Percentiles rank a stretch among this genome's conserved stretches.
These are phyloP conservation scores for Camellia granthamiana DNA, from an alignment of 148 eudicot species.

Conservation along the genomic window DNA sequence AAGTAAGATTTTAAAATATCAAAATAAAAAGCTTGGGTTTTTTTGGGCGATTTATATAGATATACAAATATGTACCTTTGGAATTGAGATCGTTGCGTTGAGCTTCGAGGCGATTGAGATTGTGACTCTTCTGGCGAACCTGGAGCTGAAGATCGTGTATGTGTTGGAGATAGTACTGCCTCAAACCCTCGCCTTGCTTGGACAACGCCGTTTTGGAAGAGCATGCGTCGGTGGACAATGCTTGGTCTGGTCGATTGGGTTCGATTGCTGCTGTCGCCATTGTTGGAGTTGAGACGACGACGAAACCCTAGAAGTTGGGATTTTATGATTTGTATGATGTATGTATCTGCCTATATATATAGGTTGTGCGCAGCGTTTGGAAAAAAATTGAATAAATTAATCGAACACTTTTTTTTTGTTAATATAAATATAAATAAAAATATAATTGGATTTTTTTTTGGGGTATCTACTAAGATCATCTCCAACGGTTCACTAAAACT, in stretches of 20 bases:
- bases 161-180: constrained; percentile 20
- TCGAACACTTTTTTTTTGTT: too few species aligned
- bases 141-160: constrained; percentile 25
- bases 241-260: constrained; percentile 7
- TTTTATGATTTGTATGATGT: not conserved
- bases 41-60: too few species aligned
- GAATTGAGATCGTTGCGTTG: constrained; percentile 25
- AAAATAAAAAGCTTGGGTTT: not conserved
- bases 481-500: too few species aligned
- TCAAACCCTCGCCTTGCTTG: constrained; percentile 23
- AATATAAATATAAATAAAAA: too few species aligned
- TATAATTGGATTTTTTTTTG: too few species aligned
- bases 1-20: not conserved
- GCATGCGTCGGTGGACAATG: constrained; percentile 7
- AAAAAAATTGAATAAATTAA: too few species aligned
- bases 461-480: too few species aligned
- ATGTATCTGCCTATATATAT: too few species aligned
- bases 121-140: constrained; percentile 23
- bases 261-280: constrained; percentile 24
- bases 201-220: not conserved
- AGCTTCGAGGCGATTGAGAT: constrained; percentile 25
- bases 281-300: not conserved
- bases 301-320: constrained; percentile 12
- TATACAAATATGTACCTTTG: constrained; percentile 1
- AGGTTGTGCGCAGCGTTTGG: too few species aligned